Percentiles rank a stretch among this genome's conserved stretches.
Conservation (phyloP, 305 asterid genomes). For the Nicotiana rustica region DNA sequence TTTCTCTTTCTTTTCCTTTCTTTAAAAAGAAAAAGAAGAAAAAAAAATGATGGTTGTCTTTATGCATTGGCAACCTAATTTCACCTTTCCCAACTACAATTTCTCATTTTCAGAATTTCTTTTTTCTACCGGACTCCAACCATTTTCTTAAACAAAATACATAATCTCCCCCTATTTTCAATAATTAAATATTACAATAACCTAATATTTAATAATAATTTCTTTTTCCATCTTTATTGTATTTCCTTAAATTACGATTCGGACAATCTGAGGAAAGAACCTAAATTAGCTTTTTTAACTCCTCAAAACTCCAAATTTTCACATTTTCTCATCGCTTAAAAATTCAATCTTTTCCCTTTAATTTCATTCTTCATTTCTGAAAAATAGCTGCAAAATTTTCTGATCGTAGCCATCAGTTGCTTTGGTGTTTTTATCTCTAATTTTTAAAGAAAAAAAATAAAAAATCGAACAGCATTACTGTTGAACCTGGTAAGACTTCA, state of each 20-base stretch:
- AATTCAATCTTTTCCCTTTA: conserved; percentile 29
- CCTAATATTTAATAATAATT: conserved; percentile 52
- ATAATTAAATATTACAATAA: conserved; percentile 54
- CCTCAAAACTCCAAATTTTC: conserved; percentile 42
- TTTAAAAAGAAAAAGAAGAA: conserved; percentile 23
- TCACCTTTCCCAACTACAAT: conserved; percentile 90
- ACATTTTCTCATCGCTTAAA: conserved; percentile 51
- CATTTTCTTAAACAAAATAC: conserved; percentile 80
- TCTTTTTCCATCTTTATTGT: conserved; percentile 26
- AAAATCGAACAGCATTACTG: conserved; percentile 30
- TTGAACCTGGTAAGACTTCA: conserved; percentile 37
- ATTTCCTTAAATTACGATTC: conserved; percentile 47
- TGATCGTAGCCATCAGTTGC: conserved; percentile 24
- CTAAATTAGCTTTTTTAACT: conserved; percentile 41
- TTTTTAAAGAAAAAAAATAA: background rate
- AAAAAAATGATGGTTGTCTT: conserved; percentile 64
- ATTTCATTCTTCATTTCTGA: conserved; percentile 38
- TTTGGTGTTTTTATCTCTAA: background rate
- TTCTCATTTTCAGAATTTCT: conserved; percentile 34
- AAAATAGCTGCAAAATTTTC: conserved; percentile 35
- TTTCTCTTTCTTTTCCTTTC: conserved; percentile 30
- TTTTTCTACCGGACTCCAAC: conserved; percentile 72
- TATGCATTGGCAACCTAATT: conserved; percentile 95
- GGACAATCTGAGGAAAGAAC: conserved; percentile 56
- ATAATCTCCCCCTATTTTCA: conserved; percentile 60